These are phyloP conservation scores for Knoxdaviesia capensis DNA, from an alignment of 2,329 filamentous ascomycete genomes.

Conservation along the genomic window DNA sequence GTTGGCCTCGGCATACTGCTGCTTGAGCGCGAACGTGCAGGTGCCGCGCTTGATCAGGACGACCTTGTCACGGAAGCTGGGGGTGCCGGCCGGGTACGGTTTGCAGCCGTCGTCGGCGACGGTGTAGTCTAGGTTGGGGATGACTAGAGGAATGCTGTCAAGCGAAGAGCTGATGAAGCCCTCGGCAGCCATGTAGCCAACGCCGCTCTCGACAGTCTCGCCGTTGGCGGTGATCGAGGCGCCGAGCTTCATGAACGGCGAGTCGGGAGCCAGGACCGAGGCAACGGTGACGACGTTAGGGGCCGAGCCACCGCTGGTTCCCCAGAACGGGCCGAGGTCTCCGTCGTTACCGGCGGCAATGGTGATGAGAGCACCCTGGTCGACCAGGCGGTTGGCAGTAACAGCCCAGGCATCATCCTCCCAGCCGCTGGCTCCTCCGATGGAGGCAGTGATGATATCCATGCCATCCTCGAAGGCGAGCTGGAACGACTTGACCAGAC, in stretches of 20 bases:
- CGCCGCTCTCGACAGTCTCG: background rate
- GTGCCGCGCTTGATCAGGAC: constrained; percentile 13
- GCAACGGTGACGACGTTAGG: constrained; percentile 20
- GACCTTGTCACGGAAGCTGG: constrained; percentile 6
- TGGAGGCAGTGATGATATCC: constrained; percentile 21
- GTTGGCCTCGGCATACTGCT: constrained; percentile 8
- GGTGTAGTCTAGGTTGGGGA: constrained; percentile 9
- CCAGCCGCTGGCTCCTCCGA: constrained; percentile 17
- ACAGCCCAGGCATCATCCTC: constrained; percentile 19
- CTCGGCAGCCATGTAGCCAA: background rate
- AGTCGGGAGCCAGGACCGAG: constrained; percentile 12
- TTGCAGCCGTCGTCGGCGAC: constrained; percentile 10
- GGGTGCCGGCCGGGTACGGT: constrained; percentile 8
- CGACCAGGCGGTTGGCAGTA: constrained; percentile 18
- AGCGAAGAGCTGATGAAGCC: background rate
- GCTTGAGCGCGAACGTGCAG: constrained; percentile 11
- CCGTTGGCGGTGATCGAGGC: background rate
- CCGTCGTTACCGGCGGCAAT: constrained; percentile 31
- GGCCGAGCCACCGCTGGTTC: constrained; percentile 17
- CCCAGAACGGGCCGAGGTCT: constrained; percentile 23
- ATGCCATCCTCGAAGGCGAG: constrained; percentile 13
- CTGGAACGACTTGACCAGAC: constrained; percentile 14
- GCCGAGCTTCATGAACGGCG: background rate
- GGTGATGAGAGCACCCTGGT: constrained; percentile 25
- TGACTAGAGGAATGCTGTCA: constrained; percentile 2